Base-by-base conservation (phyloP, 306 rosid species). In the Cajanus cajan region DNA sequence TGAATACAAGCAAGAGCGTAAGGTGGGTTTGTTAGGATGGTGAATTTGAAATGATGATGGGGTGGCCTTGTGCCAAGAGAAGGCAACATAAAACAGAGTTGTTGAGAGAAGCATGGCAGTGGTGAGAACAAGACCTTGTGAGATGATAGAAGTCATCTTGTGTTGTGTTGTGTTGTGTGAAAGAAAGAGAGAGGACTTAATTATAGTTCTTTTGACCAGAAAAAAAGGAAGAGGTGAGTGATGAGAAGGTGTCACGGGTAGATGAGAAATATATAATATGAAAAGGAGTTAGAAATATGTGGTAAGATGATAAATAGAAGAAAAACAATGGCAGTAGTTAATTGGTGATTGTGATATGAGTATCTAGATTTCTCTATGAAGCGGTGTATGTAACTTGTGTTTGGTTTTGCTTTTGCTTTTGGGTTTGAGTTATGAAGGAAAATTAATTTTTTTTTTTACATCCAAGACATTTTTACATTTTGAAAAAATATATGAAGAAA, bases 1-100 rank as follows among this genome's bases (percentile, higher is more conserved):
- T 12, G 97, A 85, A 62, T 2, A 86, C 65, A 92, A 85, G 79
- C 96, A 94, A 80, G 97, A 87, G 3, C 88, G 93, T 0, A 87
- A 76, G 39, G 51, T 24, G 41, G 40, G 59, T 68, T 72, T 64
- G 47, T 48, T 66, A 6, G 89, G 58, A 3, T 66, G 62, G 6
- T 68, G 71, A 65, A 76, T 59, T n/a, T 34, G 70, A 3, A 77
- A 7, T 0, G 41, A 7, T 0, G 41, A 19, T 2, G 63, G 71
- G 64, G 40, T 57, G 12, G 41, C 9, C 8, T 63, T 85, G 2
- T 68, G 85, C 37, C 77, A 50, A 3, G 76, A 76, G 48, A 83
- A 87, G 36, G 80, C 83, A 4, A 87, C 79, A 47, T 83, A 79
- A 21, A 89, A 68, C 14, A 84, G 64, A 34, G 93, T 87, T 80